phyloP scores from a whole-genome alignment of 352 stramenopile species.

The Saprolegnia parasitica region DNA sequence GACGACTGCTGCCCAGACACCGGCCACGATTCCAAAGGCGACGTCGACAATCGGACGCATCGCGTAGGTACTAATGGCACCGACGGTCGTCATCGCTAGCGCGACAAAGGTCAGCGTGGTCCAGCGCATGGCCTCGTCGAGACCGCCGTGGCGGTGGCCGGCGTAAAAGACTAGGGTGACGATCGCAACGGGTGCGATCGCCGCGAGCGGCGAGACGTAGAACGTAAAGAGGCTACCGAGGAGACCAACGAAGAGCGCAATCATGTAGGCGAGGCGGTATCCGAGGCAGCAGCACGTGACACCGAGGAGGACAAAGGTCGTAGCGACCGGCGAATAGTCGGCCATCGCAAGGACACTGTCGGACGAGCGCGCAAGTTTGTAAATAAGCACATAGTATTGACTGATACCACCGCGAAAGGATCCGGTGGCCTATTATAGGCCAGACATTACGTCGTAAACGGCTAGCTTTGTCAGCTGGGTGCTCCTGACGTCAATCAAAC shows the following conservation, averaged over 20 bases:
- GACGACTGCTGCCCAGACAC: not conserved
- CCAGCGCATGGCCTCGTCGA: not conserved
- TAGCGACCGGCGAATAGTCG: not conserved
- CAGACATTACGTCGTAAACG: not conserved
- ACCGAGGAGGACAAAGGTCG: not conserved
- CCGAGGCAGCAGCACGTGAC: not conserved
- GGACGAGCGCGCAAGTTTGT: no score
- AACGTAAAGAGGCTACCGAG: not conserved
- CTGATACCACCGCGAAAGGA: no score
- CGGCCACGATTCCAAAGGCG: not conserved
- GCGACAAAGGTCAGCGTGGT: not conserved
- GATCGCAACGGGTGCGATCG: not conserved
- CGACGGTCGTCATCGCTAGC: not conserved
- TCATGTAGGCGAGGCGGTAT: not conserved
- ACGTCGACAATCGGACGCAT: not conserved
- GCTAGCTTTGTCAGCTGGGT: not conserved
- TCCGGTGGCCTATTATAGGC: not conserved
- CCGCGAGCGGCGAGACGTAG: not conserved
- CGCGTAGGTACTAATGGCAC: not conserved
- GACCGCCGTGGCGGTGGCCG: not conserved
- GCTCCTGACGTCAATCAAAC: not conserved
- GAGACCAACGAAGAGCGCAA: not conserved
- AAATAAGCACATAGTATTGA: no score
- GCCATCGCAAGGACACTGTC: not conserved
- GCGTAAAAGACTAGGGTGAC: not conserved